Evolutionary conservation across 345 rosid genomes (phyloP).

Genomic region (Isatis tinctoria): DNA sequence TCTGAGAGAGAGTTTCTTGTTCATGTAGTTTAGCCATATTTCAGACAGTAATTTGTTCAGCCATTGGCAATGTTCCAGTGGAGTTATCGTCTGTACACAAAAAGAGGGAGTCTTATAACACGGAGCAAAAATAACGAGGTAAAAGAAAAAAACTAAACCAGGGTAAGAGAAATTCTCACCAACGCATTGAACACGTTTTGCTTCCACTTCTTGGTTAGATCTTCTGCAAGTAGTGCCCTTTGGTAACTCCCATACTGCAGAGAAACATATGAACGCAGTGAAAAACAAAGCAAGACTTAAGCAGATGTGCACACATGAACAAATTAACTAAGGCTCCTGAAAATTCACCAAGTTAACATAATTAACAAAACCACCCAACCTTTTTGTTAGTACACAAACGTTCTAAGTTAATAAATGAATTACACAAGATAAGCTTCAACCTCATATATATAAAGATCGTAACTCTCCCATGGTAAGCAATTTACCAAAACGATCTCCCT

Average conservation of each 20-base stretch:
- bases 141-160: not conserved
- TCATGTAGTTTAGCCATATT: constrained; percentile 69
- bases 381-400: not conserved
- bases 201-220: constrained; percentile 82
- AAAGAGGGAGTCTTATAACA: not conserved
- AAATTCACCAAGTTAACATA: not conserved
- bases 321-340: not conserved
- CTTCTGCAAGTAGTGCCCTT: constrained; percentile 62
- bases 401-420: not conserved
- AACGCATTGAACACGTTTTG: constrained; percentile 51
- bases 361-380: not conserved
- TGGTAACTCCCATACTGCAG: constrained; percentile 73
- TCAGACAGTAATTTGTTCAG: constrained; percentile 79
- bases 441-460: not conserved
- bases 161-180: constrained; percentile 34
- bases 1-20: constrained; percentile 62
- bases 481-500: not conserved
- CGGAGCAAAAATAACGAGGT: not conserved
- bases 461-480: constrained; percentile 1
- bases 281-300: not conserved
- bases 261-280: not conserved
- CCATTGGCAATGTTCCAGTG: constrained; percentile 96
- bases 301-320: not conserved
- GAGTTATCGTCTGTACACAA: constrained; percentile 65
- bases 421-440: not conserved